phyloP scores from a whole-genome alignment of 441 rosid species.

The Theobroma grandiflorum region DNA sequence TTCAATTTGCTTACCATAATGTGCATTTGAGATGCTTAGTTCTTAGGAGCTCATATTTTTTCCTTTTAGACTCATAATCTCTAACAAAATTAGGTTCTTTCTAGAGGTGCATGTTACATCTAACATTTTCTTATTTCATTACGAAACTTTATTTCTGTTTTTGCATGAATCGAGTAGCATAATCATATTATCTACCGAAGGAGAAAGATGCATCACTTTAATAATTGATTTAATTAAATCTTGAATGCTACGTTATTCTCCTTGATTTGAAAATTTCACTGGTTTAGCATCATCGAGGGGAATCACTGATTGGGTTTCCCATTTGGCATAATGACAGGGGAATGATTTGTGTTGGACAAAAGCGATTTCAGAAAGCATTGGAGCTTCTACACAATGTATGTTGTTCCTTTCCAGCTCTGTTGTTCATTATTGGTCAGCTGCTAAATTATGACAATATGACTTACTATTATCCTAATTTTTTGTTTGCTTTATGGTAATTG shows the following conservation, averaged over 20 bases:
- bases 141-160: not conserved
- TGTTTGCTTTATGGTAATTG: conserved; percentile 24
- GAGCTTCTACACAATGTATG: conserved; percentile 93
- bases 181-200: not conserved
- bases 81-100: not conserved
- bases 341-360: conserved; percentile 91
- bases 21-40: not conserved
- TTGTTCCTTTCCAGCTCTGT: conserved; percentile 19
- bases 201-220: not conserved
- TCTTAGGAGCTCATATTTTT: not conserved
- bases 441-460: conserved; percentile 10
- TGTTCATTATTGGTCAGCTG: conserved; percentile 29
- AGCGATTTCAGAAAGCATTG: conserved; percentile 80
- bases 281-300: conserved; percentile 7
- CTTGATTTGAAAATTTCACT: conserved; percentile 19
- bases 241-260: conserved; percentile 2
- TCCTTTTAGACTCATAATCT: not conserved
- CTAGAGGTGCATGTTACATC: not conserved
- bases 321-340: conserved; percentile 65
- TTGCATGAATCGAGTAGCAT: conserved; percentile 13
- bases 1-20: not conserved
- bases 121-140: conserved; percentile 7
- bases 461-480: conserved; percentile 11
- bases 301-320: conserved; percentile 32
- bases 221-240: not conserved